A percentile compares a stretch with the other conserved stretches of the same genome.
These are phyloP conservation scores for Skeletonema grethae DNA, from an alignment of 108 stramenopile genomes.

Conservation along the genomic window DNA sequence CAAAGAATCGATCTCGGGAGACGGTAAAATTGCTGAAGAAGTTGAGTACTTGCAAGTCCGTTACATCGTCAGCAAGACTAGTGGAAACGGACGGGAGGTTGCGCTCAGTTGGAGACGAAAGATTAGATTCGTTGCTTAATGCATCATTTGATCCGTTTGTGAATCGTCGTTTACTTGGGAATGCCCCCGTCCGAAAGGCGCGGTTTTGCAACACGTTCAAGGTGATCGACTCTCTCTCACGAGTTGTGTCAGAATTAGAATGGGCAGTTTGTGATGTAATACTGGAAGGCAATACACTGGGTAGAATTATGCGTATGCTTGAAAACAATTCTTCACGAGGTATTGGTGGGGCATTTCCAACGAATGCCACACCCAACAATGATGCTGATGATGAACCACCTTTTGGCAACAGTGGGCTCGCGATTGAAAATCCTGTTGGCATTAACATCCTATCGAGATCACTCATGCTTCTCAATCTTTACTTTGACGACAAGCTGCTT, in stretches of 20 bases:
- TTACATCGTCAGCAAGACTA: slow-evolving; percentile 1
- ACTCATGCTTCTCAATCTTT: slow-evolving; percentile 77
- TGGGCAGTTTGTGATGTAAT: slow-evolving; percentile 65
- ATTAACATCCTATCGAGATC: slow-evolving; percentile 74
- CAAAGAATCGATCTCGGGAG: slow-evolving; percentile 20
- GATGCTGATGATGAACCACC: neutral
- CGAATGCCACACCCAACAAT: neutral
- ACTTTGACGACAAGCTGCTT: slow-evolving; percentile 79
- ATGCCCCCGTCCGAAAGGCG: slow-evolving; percentile 74
- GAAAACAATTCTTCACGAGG: slow-evolving; percentile 43
- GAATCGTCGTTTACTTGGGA: slow-evolving; percentile 72
- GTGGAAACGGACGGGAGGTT: slow-evolving; percentile 26
- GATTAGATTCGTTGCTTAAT: slow-evolving; percentile 14
- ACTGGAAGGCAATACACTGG: slow-evolving; percentile 55
- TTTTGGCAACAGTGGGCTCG: neutral
- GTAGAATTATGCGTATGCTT: slow-evolving; percentile 64
- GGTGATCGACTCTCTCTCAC: slow-evolving; percentile 41
- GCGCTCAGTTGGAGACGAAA: neutral
- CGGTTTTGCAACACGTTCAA: slow-evolving; percentile 35
- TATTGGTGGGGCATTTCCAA: slow-evolving; percentile 14
- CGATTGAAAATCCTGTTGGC: slow-evolving; percentile 23
- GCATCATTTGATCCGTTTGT: slow-evolving; percentile 75
- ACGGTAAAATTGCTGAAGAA: slow-evolving; percentile 13
- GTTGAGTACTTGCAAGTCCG: slow-evolving; percentile 4
- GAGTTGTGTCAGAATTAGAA: slow-evolving; percentile 61